phyloP scores from a whole-genome alignment of 2,329 filamentous ascomycete species.

The Stagonosporopsis chrysanthemi region DNA sequence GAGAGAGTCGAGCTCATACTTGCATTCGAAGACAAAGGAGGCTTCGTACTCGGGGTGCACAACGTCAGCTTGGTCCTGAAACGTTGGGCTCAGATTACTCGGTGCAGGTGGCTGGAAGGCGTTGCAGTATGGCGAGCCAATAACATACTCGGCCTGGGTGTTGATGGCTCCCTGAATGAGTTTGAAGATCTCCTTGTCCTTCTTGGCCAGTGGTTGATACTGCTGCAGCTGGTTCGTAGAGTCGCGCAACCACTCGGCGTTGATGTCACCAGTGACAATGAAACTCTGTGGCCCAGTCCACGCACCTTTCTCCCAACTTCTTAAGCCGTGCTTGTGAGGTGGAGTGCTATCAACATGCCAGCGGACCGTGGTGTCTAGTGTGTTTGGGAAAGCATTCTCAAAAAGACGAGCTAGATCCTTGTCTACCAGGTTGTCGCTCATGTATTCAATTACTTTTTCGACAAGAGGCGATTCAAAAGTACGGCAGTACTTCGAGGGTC shows the following conservation, averaged over 20 bases:
- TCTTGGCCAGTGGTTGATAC: slow-evolving; percentile 84
- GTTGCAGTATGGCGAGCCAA: slow-evolving; percentile 95
- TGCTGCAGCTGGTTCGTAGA: slow-evolving; percentile 92
- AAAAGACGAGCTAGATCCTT: slow-evolving; percentile 91
- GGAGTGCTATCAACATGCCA: slow-evolving; percentile 76
- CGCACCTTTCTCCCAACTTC: slow-evolving; percentile 54
- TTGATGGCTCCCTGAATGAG: slow-evolving; percentile 93
- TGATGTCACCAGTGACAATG: slow-evolving; percentile 91
- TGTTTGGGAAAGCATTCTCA: slow-evolving; percentile 93
- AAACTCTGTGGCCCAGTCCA: slow-evolving; percentile 92
- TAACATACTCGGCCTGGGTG: slow-evolving; percentile 94
- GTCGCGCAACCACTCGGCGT: slow-evolving; percentile 90
- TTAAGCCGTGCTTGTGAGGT: slow-evolving; percentile 50
- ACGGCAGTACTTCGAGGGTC: slow-evolving; percentile 80
- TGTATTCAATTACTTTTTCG: slow-evolving; percentile 83
- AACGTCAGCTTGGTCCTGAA: slow-evolving; percentile 81
- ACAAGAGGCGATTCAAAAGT: slow-evolving; percentile 89
- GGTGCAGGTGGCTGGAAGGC: slow-evolving; percentile 95
- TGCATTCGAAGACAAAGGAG: slow-evolving; percentile 91
- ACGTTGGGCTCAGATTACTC: slow-evolving; percentile 73
- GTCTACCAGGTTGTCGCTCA: slow-evolving; percentile 81
- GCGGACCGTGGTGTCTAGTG: slow-evolving; percentile 85
- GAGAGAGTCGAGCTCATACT: slow-evolving; percentile 96
- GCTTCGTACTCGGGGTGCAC: slow-evolving; percentile 91
- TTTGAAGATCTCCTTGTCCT: slow-evolving; percentile 77